Evolutionary conservation across 1,284 basidiomycete genomes (phyloP).

Genomic region (Melampsora americana): DNA sequence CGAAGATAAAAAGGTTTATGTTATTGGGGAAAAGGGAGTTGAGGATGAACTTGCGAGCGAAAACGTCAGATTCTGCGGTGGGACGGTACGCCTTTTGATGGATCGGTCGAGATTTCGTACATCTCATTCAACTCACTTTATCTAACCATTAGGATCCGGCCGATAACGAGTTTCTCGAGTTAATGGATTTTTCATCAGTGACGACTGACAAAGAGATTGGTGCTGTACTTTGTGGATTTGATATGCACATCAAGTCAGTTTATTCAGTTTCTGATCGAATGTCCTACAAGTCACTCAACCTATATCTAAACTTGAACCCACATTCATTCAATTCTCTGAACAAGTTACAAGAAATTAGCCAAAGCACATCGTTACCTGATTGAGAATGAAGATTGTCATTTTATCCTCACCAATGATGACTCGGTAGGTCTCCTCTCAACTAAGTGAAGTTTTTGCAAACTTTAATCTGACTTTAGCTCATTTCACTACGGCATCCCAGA

Average conservation of each 20-base stretch:
- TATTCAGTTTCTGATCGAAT: not conserved
- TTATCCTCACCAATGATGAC: constrained; percentile 90
- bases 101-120: not conserved
- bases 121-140: not conserved
- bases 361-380: constrained; percentile 89
- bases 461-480: constrained; percentile 46
- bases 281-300: not conserved
- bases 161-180: constrained; percentile 72
- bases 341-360: constrained; percentile 89
- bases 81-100: constrained; percentile 64
- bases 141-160: constrained; percentile 65
- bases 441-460: constrained; percentile 75
- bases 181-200: constrained; percentile 68
- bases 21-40: constrained; percentile 85
- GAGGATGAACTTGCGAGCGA: constrained; percentile 87
- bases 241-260: constrained; percentile 52
- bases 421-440: constrained; percentile 72
- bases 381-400: constrained; percentile 72
- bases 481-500: constrained; percentile 5
- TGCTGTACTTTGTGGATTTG: constrained; percentile 86
- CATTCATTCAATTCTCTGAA: constrained; percentile 47
- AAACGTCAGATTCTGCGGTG: constrained; percentile 75
- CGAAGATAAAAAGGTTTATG: constrained; percentile 88
- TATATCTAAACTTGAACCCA: not conserved
- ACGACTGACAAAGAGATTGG: constrained; percentile 73